Conservation (phyloP, 2,329 filamentous ascomycete species). For the Aureobasidium sp. region DNA sequence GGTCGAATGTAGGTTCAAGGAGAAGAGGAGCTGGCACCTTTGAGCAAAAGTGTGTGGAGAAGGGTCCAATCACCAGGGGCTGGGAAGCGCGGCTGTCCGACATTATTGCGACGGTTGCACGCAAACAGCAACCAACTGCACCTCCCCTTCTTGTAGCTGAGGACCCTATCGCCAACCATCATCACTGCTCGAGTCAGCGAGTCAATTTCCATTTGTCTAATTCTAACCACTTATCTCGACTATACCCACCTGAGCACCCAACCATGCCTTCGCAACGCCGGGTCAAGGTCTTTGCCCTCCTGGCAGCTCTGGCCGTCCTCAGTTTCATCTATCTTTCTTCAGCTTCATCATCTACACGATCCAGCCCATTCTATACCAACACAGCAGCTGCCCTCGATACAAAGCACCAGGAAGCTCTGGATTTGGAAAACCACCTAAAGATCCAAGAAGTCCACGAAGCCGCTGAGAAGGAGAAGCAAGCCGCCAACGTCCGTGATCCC, state of each 20-base stretch:
- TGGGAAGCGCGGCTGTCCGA: neutral
- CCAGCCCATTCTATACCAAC: slow-evolving; percentile 49
- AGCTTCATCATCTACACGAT: slow-evolving; percentile 44
- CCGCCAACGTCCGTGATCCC: slow-evolving; percentile 17
- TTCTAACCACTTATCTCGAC: neutral
- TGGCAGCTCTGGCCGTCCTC: slow-evolving; percentile 56
- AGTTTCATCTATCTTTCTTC: slow-evolving; percentile 65
- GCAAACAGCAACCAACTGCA: neutral
- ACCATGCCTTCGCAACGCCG: slow-evolving; percentile 13
- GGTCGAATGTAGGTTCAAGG: neutral
- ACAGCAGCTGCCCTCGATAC: slow-evolving; percentile 48
- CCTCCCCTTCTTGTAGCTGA: neutral
- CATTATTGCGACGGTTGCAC: neutral
- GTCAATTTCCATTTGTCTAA: neutral
- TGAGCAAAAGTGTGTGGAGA: neutral
- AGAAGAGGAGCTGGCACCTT: neutral
- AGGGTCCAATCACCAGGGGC: neutral
- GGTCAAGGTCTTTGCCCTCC: slow-evolving; percentile 31
- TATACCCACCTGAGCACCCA: neutral
- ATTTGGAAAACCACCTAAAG: slow-evolving; percentile 7
- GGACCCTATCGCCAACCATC: neutral
- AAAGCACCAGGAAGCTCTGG: slow-evolving; percentile 18
- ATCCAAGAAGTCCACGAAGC: neutral
- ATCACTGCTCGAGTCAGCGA: neutral
- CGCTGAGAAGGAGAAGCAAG: slow-evolving; percentile 10